phyloP scores from a whole-genome alignment of 352 stramenopile genomes.

The Aphanomyces stellatus region DNA sequence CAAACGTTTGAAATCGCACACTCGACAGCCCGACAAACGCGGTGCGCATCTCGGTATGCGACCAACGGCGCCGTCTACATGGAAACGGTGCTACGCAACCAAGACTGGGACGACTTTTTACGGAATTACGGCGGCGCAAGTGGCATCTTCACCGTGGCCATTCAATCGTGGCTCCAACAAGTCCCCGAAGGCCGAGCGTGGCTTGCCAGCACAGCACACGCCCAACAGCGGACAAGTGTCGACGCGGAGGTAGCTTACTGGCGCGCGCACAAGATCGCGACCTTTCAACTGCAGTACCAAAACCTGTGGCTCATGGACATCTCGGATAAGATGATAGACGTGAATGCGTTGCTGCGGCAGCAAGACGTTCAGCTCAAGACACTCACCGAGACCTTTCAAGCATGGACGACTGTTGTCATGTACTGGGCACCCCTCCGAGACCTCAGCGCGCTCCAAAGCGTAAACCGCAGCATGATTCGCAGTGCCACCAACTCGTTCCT shows the following conservation, averaged over 20 bases:
- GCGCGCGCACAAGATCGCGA: background rate
- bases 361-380: background rate
- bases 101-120: background rate
- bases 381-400: background rate
- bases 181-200: background rate
- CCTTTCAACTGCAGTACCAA: slow-evolving; percentile 2
- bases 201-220: background rate
- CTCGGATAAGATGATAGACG: background rate
- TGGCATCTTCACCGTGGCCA: background rate
- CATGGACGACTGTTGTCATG: slow-evolving; percentile 2
- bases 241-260: background rate
- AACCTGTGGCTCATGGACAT: background rate
- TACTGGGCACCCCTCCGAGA: background rate
- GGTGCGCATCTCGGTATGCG: background rate
- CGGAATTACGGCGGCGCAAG: background rate
- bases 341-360: background rate
- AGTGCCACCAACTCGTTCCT: background rate
- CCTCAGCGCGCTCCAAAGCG: background rate
- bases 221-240: background rate
- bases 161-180: background rate
- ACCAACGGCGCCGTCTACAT: slow-evolving; percentile 12
- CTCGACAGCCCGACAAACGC: background rate
- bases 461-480: background rate
- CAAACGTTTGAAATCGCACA: background rate
- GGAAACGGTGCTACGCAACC: slow-evolving; percentile 9